Base-by-base conservation (phyloP, 257 asterid genomes). In the Plantago elongata region DNA sequence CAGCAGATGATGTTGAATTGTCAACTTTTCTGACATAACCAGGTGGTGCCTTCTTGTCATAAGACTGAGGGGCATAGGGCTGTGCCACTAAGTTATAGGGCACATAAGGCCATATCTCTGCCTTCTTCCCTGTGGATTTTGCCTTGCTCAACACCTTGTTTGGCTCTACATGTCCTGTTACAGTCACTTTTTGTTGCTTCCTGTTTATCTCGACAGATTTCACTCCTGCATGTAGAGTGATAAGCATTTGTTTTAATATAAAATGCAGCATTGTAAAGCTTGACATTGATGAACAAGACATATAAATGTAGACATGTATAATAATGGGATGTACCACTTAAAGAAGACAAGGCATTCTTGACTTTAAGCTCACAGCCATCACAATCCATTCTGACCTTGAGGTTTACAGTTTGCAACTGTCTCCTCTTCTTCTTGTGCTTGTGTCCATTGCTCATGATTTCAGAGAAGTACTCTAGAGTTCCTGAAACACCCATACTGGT, bases 41-140 rank as follows among this genome's bases (percentile, higher is more conserved):
- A 4, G 97, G 90, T 0, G 97, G 97, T 14, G 97, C 97, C 67
- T 78, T 87, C 85, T 85, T 84, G 86, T 90, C 96, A 65, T 90
- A 90, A 47, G 90, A 66, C 68, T 64, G 79, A 0, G 83, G 81
- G 1, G 93, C 85, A 57, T 90, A 87, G 3, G 97, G 97, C 61
- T 85, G 95, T 38, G 97, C 85, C 73, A 90, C 97, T 69, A 87
- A 74, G 67, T 83, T 83, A 72, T 90, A 87, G 0, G 96, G 95
- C 18, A 87, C 84, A 57, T 90, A 90, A 1, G 95, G 97, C 97
- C 97, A 90, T 45, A 87, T 77, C 82, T 87, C 97, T 9, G 84
- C 87, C 73, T 85, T 87, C 63, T 87, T 90, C 46, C 96, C 95
- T 14, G 94, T 89, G 38, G 94, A 70, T 58, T 82, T 79, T 0